Percentiles rank a stretch among this genome's conserved stretches.
Evolutionary conservation across 2,329 filamentous ascomycete genomes (phyloP).

Genomic region (Fusarium lateritium): DNA sequence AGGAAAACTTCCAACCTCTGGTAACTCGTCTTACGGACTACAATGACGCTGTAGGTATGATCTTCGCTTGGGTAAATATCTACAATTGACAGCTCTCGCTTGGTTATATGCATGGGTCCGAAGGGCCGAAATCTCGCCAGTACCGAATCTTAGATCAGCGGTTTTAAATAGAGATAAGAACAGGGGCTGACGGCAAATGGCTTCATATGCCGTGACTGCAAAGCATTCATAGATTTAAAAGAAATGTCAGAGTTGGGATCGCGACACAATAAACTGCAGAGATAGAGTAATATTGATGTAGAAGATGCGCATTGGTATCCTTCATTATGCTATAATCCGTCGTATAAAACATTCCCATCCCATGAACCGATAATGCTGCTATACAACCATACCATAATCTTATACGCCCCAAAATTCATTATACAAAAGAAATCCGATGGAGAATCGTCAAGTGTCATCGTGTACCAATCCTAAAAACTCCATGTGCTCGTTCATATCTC

Average conservation of each 20-base stretch:
- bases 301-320: conserved; percentile 13
- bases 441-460: conserved; percentile 17
- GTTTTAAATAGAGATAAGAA: not conserved
- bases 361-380: conserved; percentile 6
- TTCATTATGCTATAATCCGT: conserved; percentile 15
- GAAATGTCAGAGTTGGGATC: too few relatives aligned
- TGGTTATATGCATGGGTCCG: too few relatives aligned
- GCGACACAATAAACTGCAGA: too few relatives aligned
- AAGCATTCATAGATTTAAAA: not conserved
- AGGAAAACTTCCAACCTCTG: too few relatives aligned
- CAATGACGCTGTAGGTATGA: too few relatives aligned
- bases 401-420: conserved; percentile 14
- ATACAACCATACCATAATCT: not conserved
- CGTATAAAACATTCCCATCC: not conserved
- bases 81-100: too few relatives aligned
- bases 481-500: conserved; percentile 27
- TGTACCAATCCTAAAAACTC: conserved; percentile 15
- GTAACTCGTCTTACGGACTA: too few relatives aligned
- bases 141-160: not conserved
- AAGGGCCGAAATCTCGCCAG: not conserved
- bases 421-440: conserved; percentile 23
- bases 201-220: not conserved
- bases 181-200: not conserved
- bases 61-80: too few relatives aligned
- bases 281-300: too few relatives aligned